phyloP scores from a whole-genome alignment of 768 basidiomycete genomes.

The Boletus bicolor region DNA sequence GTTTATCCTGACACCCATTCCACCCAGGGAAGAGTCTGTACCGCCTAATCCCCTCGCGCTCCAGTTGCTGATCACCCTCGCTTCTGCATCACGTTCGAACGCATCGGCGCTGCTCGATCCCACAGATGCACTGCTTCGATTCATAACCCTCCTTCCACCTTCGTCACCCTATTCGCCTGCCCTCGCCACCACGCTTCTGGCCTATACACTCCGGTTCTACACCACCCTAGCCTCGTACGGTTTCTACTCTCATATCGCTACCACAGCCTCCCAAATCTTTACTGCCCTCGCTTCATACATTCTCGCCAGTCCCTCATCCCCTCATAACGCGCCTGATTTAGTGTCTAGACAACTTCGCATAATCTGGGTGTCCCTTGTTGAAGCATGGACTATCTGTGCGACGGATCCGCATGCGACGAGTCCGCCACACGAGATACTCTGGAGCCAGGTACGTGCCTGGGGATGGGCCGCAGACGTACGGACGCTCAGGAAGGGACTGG shows the following conservation, averaged over 20 bases:
- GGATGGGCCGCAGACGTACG: constrained; percentile 64
- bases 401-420: constrained; percentile 88
- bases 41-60: constrained; percentile 50
- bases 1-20: constrained; percentile 57
- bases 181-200: constrained; percentile 47
- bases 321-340: constrained; percentile 6
- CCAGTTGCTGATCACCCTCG: constrained; percentile 53
- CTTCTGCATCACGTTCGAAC: constrained; percentile 62
- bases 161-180: constrained; percentile 36
- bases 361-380: constrained; percentile 59
- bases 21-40: constrained; percentile 31
- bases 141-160: constrained; percentile 56
- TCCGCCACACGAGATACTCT: constrained; percentile 82
- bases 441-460: constrained; percentile 84
- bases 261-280: constrained; percentile 58
- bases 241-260: constrained; percentile 63
- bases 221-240: constrained; percentile 72
- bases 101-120: constrained; percentile 55
- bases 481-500: constrained; percentile 37
- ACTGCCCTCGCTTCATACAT: constrained; percentile 47
- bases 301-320: constrained; percentile 31
- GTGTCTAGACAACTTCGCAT: constrained; percentile 31
- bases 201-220: constrained; percentile 62
- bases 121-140: constrained; percentile 69
- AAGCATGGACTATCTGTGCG: constrained; percentile 78